A percentile compares a stretch with the other conserved stretches of the same genome.
phyloP scores from a whole-genome alignment of 2,329 filamentous ascomycete species.

The Epichloe gansuensis region DNA sequence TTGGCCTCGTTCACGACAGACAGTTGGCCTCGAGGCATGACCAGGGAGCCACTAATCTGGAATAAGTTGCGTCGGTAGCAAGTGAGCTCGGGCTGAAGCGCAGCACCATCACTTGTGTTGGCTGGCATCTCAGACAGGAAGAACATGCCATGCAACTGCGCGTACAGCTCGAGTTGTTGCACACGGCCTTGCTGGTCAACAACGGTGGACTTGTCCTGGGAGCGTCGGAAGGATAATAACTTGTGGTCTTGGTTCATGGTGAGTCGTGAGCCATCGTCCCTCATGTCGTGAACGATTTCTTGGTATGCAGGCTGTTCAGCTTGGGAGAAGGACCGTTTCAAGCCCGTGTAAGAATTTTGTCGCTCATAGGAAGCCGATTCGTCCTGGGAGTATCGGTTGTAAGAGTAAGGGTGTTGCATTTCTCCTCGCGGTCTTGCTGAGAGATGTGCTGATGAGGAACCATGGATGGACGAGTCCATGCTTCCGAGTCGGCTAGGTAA shows the following conservation, averaged over 20 bases:
- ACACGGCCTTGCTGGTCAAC: slow-evolving; percentile 46
- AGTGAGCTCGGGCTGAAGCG: slow-evolving; percentile 69
- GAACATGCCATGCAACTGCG: slow-evolving; percentile 80
- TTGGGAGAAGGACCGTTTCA: slow-evolving; percentile 46
- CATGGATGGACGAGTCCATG: slow-evolving; percentile 36
- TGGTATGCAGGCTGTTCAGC: slow-evolving; percentile 42
- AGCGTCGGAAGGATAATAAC: slow-evolving; percentile 43
- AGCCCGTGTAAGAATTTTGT: slow-evolving; percentile 37
- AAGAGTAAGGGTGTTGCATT: slow-evolving; percentile 40
- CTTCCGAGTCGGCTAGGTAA: slow-evolving; percentile 38
- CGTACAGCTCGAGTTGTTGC: slow-evolving; percentile 49
- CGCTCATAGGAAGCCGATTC: slow-evolving; percentile 42
- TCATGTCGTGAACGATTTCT: slow-evolving; percentile 48
- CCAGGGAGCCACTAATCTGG: slow-evolving; percentile 84
- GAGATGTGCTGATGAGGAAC: slow-evolving; percentile 25
- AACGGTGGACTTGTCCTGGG: slow-evolving; percentile 46
- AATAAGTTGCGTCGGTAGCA: slow-evolving; percentile 95
- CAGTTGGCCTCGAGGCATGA: slow-evolving; percentile 62
- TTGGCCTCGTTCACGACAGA: slow-evolving; percentile 75
- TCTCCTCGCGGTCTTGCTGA: slow-evolving; percentile 35
- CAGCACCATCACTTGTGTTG: slow-evolving; percentile 41
- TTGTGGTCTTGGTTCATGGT: slow-evolving; percentile 49
- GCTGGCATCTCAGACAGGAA: slow-evolving; percentile 71
- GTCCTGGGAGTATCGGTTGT: slow-evolving; percentile 41
- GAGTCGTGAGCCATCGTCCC: slow-evolving; percentile 44